Conservation (phyloP, 306 rosid genomes). For the Glycine latifolia region DNA sequence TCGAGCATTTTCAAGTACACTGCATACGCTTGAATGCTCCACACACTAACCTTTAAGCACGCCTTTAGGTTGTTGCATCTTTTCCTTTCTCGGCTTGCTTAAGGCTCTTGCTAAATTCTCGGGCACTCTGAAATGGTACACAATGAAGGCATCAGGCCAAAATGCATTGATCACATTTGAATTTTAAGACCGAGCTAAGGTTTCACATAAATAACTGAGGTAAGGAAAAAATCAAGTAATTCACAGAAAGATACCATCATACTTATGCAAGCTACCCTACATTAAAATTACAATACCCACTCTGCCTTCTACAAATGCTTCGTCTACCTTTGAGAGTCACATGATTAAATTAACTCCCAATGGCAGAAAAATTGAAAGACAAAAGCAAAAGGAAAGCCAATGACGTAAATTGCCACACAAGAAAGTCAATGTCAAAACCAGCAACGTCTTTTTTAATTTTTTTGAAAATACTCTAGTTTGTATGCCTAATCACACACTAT, state of each 20-base stretch:
- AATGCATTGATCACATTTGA: not conserved
- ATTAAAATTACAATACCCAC: slow-evolving; percentile 20
- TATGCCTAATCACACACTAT: slow-evolving; percentile 9
- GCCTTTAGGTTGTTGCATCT: slow-evolving; percentile 51
- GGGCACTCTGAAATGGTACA: slow-evolving; percentile 66
- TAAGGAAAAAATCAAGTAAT: slow-evolving; percentile 24
- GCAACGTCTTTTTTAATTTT: not conserved
- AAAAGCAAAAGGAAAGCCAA: slow-evolving; percentile 18
- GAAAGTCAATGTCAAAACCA: slow-evolving; percentile 2
- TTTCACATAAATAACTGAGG: slow-evolving; percentile 20
- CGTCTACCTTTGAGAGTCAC: slow-evolving; percentile 11
- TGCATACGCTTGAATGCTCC: slow-evolving; percentile 45
- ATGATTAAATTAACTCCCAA: not conserved
- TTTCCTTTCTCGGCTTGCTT: slow-evolving; percentile 62
- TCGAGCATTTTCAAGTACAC: slow-evolving; percentile 51
- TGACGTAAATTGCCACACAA: slow-evolving; percentile 8
- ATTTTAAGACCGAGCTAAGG: slow-evolving; percentile 29
- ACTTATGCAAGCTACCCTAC: slow-evolving; percentile 29
- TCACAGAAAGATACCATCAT: slow-evolving; percentile 28
- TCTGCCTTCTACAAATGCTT: slow-evolving; percentile 18
- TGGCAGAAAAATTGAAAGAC: not conserved
- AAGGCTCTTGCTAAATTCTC: slow-evolving; percentile 69
- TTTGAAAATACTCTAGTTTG: not conserved
- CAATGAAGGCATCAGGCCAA: slow-evolving; percentile 26
- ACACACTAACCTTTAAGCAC: slow-evolving; percentile 51